Evolutionary conservation across 1,284 basidiomycete species (phyloP), one percentile per base, ranked within the genome.

Genomic region (Porphyrellus sp.): DNA sequence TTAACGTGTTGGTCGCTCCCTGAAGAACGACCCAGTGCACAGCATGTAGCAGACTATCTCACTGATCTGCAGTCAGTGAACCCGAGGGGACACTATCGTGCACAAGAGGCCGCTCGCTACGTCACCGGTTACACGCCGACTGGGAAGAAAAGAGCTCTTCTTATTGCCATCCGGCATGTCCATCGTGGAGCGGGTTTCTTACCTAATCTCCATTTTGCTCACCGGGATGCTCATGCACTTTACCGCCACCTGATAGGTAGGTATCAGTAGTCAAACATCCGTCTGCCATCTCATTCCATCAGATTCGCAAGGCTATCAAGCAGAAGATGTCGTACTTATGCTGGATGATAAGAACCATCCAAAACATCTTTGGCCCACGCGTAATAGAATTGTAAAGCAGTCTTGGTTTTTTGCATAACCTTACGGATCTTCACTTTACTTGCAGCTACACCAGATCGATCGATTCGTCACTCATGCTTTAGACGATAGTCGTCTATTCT

Each of bases 331-430:
- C 33, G 58, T 53, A 18, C 43, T 68, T 8, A 64, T 75, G 59
- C 57, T 64, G 6, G 73, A 76, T 42, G 53, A 59, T 23, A 45
- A 23, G 31, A 21, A 13, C 7, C 18, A 51, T 21, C 46, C 52
- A 0, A 3, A 38, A 20, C 12, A 57, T 6, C 49, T 66, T 8
- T 61, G 56, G 68, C 68, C 68, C 13, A 72, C 63, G 0, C 51
- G 37, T 8, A 21, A 21, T 4, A 73, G 53, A 8, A 68, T 72
- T 15, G 72, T 72, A n/a, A n/a, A n/a, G n/a, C n/a, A n/a, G n/a
- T n/a, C n/a, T n/a, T n/a, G n/a, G n/a, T n/a, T n/a, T n/a, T n/a
- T n/a, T n/a, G n/a, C n/a, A n/a, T n/a, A n/a, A n/a, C n/a, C n/a
- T n/a, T n/a, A n/a, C n/a, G n/a, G n/a, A n/a, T n/a, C n/a, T n/a